These are phyloP conservation scores for Trichomonascaceae sp. DNA, from an alignment of 1,139 yeast genomes.

Conservation along the genomic window DNA sequence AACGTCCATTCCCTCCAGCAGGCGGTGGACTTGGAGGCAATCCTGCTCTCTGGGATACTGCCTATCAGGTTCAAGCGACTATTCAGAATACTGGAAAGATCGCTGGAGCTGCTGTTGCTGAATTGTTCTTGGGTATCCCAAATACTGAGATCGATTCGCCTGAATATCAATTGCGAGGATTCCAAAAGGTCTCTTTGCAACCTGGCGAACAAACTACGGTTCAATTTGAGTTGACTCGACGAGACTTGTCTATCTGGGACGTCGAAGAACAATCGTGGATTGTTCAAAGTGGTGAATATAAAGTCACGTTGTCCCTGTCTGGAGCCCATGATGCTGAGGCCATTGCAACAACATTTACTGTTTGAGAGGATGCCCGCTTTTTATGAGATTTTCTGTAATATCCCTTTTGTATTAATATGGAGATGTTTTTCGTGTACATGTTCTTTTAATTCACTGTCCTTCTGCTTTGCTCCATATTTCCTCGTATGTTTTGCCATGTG, in stretches of 20 bases:
- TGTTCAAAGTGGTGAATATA: constrained; percentile 53
- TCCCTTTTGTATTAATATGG: background rate
- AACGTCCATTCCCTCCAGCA: constrained; percentile 38
- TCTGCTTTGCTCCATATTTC: background rate
- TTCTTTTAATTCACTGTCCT: background rate
- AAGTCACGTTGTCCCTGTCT: constrained; percentile 25
- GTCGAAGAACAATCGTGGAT: constrained; percentile 54
- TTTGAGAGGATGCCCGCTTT: background rate
- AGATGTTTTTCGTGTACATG: background rate
- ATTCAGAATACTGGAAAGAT: constrained; percentile 47
- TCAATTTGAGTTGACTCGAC: constrained; percentile 43
- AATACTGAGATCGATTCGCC: constrained; percentile 40
- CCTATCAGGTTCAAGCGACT: constrained; percentile 45
- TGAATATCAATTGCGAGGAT: constrained; percentile 50
- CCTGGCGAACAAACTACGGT: constrained; percentile 40
- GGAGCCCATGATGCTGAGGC: constrained; percentile 3
- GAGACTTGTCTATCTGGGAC: constrained; percentile 60
- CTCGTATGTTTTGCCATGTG: constrained; percentile 61
- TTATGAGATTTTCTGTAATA: background rate
- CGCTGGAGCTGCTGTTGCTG: constrained; percentile 50
- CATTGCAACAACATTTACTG: background rate
- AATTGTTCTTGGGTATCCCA: constrained; percentile 54
- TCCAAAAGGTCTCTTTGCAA: constrained; percentile 49
- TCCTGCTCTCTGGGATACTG: constrained; percentile 40
- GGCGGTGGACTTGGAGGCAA: constrained; percentile 58